A percentile compares a stretch with the other conserved stretches of the same genome.
Conservation (phyloP, 805 yeast genomes). For the Barnettozyma populi region DNA sequence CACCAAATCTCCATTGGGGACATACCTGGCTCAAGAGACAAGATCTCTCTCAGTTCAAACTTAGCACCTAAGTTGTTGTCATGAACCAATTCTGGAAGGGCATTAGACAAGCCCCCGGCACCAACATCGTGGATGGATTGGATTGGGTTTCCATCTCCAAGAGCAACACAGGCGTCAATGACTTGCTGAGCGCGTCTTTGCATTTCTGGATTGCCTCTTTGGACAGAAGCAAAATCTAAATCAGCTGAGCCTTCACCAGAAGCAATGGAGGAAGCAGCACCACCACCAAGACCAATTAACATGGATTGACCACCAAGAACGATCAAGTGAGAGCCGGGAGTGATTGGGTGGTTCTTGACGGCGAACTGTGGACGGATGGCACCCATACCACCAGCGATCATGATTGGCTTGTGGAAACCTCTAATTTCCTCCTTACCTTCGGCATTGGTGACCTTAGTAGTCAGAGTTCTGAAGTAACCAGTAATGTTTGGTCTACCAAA, state of each 20-base stretch:
- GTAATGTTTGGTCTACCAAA: constrained; percentile 97
- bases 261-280: constrained; percentile 97
- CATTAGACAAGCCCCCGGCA: constrained; percentile 98
- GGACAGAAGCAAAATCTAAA: constrained; percentile 97
- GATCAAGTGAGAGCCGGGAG: constrained; percentile 87
- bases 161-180: constrained; percentile 85
- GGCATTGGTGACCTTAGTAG: constrained; percentile 64
- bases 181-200: constrained; percentile 99
- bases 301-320: constrained; percentile 97
- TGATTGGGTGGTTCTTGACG: constrained; percentile 77
- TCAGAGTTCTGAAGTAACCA: constrained; percentile 94
- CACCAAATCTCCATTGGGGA: constrained; percentile 99
- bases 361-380: constrained; percentile 92
- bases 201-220: constrained; percentile 99
- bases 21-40: constrained; percentile 94
- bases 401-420: constrained; percentile 98
- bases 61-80: constrained; percentile 94
- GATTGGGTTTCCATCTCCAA: constrained; percentile 73
- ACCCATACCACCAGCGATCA: constrained; percentile 99
- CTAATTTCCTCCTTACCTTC: constrained; percentile 69
- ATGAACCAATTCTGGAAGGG: constrained; percentile 94
- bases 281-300: constrained; percentile 99
- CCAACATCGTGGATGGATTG: constrained; percentile 98
- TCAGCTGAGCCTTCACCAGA: constrained; percentile 96
- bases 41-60: constrained; percentile 85